Percentiles rank a stretch among this genome's conserved stretches.
Conservation (phyloP, 164 flowering plant species). For the Kalanchoe fedtschenkoi region DNA sequence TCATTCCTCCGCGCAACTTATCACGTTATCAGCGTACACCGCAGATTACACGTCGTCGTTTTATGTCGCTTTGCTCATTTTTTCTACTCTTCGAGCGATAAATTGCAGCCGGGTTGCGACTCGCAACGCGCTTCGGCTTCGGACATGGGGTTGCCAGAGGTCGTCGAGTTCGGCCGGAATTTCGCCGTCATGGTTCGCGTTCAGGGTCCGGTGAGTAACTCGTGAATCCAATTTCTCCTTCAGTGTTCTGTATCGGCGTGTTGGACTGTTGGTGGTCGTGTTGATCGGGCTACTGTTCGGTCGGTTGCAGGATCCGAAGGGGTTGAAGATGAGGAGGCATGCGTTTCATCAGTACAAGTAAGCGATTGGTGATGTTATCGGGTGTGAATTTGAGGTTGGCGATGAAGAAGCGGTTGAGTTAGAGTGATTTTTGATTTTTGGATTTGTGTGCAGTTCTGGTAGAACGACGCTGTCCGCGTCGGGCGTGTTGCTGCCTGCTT, state of each 20-base stretch:
- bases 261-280: not conserved
- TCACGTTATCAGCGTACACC: too few relatives aligned
- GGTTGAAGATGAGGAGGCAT: slow-evolving; percentile 68
- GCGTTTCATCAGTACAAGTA: slow-evolving; percentile 80
- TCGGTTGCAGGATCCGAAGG: slow-evolving; percentile 74
- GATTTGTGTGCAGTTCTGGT: slow-evolving; percentile 44
- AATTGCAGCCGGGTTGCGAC: not conserved
- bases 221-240: slow-evolving; percentile 28
- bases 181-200: slow-evolving; percentile 73
- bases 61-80: too few relatives aligned
- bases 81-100: too few relatives aligned
- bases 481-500: slow-evolving; percentile 54
- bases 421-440: not conserved
- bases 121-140: not conserved
- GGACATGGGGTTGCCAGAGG: slow-evolving; percentile 52
- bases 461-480: slow-evolving; percentile 82
- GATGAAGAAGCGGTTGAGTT: not conserved
- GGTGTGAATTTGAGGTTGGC: not conserved
- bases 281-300: not conserved
- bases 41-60: too few relatives aligned
- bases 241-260: slow-evolving; percentile 2
- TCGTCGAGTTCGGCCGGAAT: slow-evolving; percentile 51
- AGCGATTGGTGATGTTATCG: slow-evolving; percentile 13
- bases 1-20: too few relatives aligned
- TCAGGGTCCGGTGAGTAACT: slow-evolving; percentile 40